Percentiles rank a stretch among this genome's conserved stretches.
Evolutionary conservation across 2,329 filamentous ascomycete genomes (phyloP).

Genomic region (Arthrocladium fulminans): DNA sequence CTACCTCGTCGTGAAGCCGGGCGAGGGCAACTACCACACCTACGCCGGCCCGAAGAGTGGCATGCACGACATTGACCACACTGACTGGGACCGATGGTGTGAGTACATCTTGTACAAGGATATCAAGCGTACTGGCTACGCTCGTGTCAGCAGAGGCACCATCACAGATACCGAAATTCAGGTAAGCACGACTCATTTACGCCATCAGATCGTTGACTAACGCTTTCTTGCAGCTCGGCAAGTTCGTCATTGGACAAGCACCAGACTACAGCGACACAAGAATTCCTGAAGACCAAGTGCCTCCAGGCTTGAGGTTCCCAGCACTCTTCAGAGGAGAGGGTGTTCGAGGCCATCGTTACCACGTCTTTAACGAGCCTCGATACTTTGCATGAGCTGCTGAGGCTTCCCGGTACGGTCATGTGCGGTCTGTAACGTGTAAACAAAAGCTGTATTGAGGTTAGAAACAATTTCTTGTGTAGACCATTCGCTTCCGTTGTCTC

Average conservation of each 20-base stretch:
- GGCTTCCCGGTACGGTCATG: not conserved
- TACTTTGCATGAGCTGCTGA: slow-evolving; percentile 43
- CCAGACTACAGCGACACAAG: slow-evolving; percentile 56
- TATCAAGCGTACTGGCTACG: slow-evolving; percentile 77
- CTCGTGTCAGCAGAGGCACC: slow-evolving; percentile 74
- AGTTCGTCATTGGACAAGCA: slow-evolving; percentile 74
- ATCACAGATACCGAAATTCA: slow-evolving; percentile 98
- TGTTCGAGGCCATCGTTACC: slow-evolving; percentile 81
- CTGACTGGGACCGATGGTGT: slow-evolving; percentile 96
- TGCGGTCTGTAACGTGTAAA: not conserved
- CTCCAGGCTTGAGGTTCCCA: slow-evolving; percentile 73
- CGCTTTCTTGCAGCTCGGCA: slow-evolving; percentile 55
- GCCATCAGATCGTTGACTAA: slow-evolving; percentile 12
- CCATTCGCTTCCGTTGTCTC: too few species aligned
- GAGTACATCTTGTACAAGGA: slow-evolving; percentile 97
- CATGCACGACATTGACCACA: slow-evolving; percentile 90
- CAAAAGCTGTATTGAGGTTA: not conserved
- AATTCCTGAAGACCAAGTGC: slow-evolving; percentile 64
- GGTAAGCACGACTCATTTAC: slow-evolving; percentile 39
- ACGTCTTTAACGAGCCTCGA: slow-evolving; percentile 87
- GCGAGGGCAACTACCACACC: slow-evolving; percentile 91
- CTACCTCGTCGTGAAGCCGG: slow-evolving; percentile 85
- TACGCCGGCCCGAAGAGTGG: slow-evolving; percentile 79
- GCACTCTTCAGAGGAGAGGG: slow-evolving; percentile 74
- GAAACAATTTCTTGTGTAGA: too few species aligned